Evolutionary conservation across 1,284 basidiomycete genomes (phyloP).

Genomic region (Phlebopus sp.): DNA sequence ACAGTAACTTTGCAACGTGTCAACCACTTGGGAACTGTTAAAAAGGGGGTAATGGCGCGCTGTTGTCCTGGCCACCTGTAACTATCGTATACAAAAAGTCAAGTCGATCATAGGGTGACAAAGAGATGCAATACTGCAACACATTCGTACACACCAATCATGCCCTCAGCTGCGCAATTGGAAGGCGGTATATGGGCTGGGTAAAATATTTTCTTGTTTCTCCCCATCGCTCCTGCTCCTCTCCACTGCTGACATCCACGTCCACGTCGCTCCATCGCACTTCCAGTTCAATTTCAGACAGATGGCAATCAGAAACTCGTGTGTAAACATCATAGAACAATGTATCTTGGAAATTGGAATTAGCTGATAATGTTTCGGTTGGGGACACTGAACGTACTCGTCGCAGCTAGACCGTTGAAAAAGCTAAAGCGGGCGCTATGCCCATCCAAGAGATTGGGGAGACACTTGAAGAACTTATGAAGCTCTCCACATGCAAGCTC

Average conservation of each 20-base stretch:
- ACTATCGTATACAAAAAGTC: neutral
- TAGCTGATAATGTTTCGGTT: constrained; percentile 2
- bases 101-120: neutral
- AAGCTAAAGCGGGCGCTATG: constrained; percentile 86
- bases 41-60: no score
- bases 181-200: constrained; percentile 63
- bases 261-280: constrained; percentile 76
- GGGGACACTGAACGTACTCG: constrained; percentile 52
- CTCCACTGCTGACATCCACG: constrained; percentile 41
- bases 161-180: constrained; percentile 46
- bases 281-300: constrained; percentile 75
- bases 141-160: constrained; percentile 1
- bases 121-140: neutral
- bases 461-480: constrained; percentile 77
- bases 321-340: constrained; percentile 93
- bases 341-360: constrained; percentile 50
- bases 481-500: constrained; percentile 48
- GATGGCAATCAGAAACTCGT: constrained; percentile 81
- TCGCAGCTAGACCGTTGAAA: constrained; percentile 96
- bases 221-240: constrained; percentile 59
- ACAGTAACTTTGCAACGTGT: no score
- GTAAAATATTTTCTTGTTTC: constrained; percentile 71
- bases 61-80: neutral
- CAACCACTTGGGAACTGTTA: no score
- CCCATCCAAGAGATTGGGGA: constrained; percentile 81